Percentiles rank a stretch among this genome's conserved stretches.
These are phyloP conservation scores for Lagerstroemia fauriei DNA, from an alignment of 441 rosid genomes.

Conservation along the genomic window DNA sequence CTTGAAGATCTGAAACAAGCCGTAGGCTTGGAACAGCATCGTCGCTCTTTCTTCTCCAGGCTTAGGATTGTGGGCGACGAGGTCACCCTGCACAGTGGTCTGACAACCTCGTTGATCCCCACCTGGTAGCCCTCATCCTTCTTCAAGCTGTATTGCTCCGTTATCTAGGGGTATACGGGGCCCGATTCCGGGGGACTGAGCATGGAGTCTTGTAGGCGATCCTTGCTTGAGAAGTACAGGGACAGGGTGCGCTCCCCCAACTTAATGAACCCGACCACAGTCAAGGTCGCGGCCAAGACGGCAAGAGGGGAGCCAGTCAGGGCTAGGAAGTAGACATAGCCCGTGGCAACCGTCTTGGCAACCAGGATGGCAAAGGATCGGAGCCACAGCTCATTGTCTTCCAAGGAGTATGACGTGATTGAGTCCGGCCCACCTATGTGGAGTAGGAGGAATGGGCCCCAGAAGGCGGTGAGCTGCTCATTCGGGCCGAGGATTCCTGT, in stretches of 20 bases:
- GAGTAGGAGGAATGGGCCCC: conserved; percentile 17
- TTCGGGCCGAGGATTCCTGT: background rate
- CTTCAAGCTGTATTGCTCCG: conserved; percentile 1
- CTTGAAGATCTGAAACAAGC: conserved; percentile 39
- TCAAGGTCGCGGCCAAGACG: accelerated
- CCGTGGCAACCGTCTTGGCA: background rate
- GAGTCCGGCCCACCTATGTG: conserved; percentile 19
- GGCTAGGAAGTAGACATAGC: background rate
- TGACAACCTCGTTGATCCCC: background rate
- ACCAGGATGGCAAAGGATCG: conserved; percentile 3
- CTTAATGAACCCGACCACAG: background rate
- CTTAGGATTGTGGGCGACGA: background rate
- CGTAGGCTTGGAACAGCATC: conserved; percentile 30
- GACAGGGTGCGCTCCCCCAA: background rate
- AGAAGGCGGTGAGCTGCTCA: background rate
- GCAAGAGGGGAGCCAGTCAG: background rate
- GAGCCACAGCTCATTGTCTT: conserved; percentile 20
- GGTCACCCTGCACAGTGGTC: background rate
- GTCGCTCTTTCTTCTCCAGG: background rate
- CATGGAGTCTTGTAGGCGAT: background rate
- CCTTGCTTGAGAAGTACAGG: background rate
- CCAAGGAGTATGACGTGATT: background rate
- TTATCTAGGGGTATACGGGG: background rate
- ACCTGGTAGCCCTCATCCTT: background rate
- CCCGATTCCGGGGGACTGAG: background rate